These are phyloP conservation scores for Cystobasidium ongulense DNA, from an alignment of 768 basidiomycete species.

Conservation along the genomic window DNA sequence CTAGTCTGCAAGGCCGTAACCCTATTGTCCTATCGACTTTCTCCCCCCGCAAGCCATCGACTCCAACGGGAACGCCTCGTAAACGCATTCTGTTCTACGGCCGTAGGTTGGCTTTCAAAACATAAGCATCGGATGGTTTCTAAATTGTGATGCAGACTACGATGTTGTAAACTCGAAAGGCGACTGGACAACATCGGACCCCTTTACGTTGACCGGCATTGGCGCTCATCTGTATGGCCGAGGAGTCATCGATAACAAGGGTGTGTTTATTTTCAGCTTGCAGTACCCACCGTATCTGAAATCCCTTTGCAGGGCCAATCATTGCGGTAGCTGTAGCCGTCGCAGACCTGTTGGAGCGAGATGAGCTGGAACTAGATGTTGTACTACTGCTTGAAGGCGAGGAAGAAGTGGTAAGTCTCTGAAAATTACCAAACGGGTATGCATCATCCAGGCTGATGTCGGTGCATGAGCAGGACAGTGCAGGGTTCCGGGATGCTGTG, in stretches of 20 bases:
- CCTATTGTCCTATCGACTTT: constrained; percentile 88
- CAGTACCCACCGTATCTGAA: too few relatives aligned
- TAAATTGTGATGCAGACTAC: constrained; percentile 53
- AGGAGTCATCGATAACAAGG: constrained; percentile 81
- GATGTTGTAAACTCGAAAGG: constrained; percentile 73
- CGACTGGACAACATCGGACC: constrained; percentile 69
- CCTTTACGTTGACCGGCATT: constrained; percentile 68
- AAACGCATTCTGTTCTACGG: constrained; percentile 86
- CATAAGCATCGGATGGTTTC: neutral
- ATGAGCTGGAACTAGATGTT: constrained; percentile 73
- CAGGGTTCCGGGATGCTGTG: constrained; percentile 73
- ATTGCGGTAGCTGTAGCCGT: constrained; percentile 84
- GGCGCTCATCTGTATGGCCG: constrained; percentile 87
- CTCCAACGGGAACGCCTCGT: constrained; percentile 45
- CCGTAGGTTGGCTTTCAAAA: constrained; percentile 45
- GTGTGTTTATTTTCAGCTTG: neutral
- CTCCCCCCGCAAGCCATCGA: constrained; percentile 54
- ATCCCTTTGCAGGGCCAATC: constrained; percentile 59
- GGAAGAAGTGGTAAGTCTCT: constrained; percentile 59
- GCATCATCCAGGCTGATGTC: too few relatives aligned
- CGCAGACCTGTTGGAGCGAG: constrained; percentile 62
- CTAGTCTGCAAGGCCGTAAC: constrained; percentile 66
- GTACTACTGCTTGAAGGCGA: constrained; percentile 92
- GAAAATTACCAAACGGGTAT: neutral
- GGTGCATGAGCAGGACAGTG: constrained; percentile 59